Base-by-base conservation (phyloP, 345 rosid genomes). In the Gynandropsis gynandra region DNA sequence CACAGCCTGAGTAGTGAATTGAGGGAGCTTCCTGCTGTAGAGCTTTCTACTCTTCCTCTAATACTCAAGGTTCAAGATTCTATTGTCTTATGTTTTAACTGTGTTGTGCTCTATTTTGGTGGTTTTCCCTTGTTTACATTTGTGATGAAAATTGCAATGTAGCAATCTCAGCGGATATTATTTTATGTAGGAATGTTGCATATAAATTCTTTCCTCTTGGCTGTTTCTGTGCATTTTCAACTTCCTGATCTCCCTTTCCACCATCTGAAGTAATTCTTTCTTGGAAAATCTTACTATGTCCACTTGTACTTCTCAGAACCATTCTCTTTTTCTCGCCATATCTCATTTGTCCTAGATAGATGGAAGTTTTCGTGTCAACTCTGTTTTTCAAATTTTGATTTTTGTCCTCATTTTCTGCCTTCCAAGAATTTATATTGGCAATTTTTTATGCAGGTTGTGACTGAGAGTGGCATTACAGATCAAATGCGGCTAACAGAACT, bases 21-120 rank as follows among this genome's bases (percentile, higher is more conserved):
- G 74, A 81, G 87, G 75, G 99, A 93, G 63, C 75, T 93, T 70
- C 99, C 99, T 49, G 74, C 83, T 1, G 81, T 93, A 58, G 97
- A 93, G 64, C 94, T 88, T 71, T 77, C 95, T 44, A 77, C 92
- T 27, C 97, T 93, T 59, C 96, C 89, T 47, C 61, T 83, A 57
- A 72, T 93, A 55, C 85, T 85, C 56, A 93, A 93, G 99, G 99
- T 93, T 21, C 55, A 40, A 59, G 88, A 90, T 81, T 67, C 47
- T 56, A 50, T 61, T 62, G 21, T 16, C 51, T 39, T 53, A 48
- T 24, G 42, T 18, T 42, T 47, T 48, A 34, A n/a, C 41, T 18
- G 33, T 66, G 15, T 18, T 59, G 42, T 19, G 20, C 31, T 31
- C 40, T 3, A 7, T 59, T 42, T 17, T 32, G 18, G 37, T 16